Evolutionary conservation across 2,329 filamentous ascomycete genomes (phyloP), one percentile per base, ranked within the genome.

Genomic region (Venturia asperata): DNA sequence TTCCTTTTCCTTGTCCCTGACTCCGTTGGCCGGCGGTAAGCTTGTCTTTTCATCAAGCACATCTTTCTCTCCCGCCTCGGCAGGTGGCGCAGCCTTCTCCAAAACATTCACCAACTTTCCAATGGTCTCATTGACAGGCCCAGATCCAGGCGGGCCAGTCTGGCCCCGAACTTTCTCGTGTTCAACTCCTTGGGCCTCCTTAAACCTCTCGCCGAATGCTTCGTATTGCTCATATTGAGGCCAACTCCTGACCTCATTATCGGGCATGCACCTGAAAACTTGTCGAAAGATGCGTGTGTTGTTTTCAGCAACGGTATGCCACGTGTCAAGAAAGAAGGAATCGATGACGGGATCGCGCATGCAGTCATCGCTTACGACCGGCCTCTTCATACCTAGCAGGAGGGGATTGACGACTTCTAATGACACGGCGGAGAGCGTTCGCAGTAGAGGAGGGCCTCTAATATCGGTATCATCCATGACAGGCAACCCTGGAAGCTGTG

Each of bases 241-340:
- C 94, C 94, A 99, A 55, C 89, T 93, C 68, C 86, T 88, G 34
- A 96, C 94, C 72, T 97, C 91, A 63, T 87, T 97, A 74, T 99
- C 94, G 1, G 94, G 94, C 90, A 96, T 95, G 76, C 92, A 97
- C 60, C 92, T 87, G 80, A 99, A 99, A 10, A 99, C 93, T 67
- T 89, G 86, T 41, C 94, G 89, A 78, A 90, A 99, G 61, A 99
- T 84, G 73, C 92, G 93, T 3, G 94, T 99, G 74, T 99, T 99
- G 79, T 97, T 97, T 68, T 89, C 87, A 0, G 94, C 94, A 64
- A 92, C 87, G 21, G 86, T 83, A 69, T 88, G 87, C 95, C 95
- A 99, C 1, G 91, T 87, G 68, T 96, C 90, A 58, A 94, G 85
- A 73, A 91, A 90, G 76, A 99, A 99, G 1, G 83, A 79, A 64